A percentile compares a stretch with the other conserved stretches of the same genome.
phyloP scores from a whole-genome alignment of 306 rosid genomes.

The Dryas octopetala region DNA sequence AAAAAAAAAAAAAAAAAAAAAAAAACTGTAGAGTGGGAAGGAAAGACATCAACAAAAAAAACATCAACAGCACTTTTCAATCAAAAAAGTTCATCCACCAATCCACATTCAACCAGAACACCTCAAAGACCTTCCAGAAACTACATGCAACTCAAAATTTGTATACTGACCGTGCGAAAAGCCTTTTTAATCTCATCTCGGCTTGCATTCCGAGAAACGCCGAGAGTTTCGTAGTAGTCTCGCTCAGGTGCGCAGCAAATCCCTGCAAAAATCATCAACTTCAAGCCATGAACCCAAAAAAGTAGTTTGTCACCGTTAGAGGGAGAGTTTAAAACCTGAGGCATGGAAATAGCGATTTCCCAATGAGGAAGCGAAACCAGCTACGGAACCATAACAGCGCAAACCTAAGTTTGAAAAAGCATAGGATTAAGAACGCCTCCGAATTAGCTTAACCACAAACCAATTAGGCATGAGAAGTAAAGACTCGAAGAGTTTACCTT shows the following conservation, averaged over 20 bases:
- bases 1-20: not conserved
- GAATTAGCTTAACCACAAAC: not conserved
- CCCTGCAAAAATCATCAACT: conserved; percentile 27
- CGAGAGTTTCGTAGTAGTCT: conserved; percentile 70
- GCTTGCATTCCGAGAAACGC: conserved; percentile 62
- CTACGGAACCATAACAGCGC: conserved; percentile 38
- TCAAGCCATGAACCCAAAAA: not conserved
- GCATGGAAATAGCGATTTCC: conserved; percentile 54
- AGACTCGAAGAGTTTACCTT: conserved; percentile 35
- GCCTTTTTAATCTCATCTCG: conserved; percentile 79
- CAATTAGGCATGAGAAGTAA: not conserved
- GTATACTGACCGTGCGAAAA: conserved; percentile 62
- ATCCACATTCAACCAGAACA: not conserved
- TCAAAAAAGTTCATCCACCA: not conserved
- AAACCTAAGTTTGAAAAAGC: conserved; percentile 36
- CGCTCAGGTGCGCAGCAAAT: conserved; percentile 42
- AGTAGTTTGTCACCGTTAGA: not conserved
- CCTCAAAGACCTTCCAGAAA: not conserved
- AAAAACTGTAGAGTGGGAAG: not conserved
- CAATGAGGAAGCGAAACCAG: conserved; percentile 27
- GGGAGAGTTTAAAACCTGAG: conserved; percentile 50
- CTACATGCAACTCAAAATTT: not conserved
- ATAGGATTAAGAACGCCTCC: not conserved
- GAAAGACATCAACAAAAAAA: not conserved
- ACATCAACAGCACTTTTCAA: not conserved